Conservation (phyloP, 371 early-diverging fungal species). For the Haplosporangium sp. region DNA sequence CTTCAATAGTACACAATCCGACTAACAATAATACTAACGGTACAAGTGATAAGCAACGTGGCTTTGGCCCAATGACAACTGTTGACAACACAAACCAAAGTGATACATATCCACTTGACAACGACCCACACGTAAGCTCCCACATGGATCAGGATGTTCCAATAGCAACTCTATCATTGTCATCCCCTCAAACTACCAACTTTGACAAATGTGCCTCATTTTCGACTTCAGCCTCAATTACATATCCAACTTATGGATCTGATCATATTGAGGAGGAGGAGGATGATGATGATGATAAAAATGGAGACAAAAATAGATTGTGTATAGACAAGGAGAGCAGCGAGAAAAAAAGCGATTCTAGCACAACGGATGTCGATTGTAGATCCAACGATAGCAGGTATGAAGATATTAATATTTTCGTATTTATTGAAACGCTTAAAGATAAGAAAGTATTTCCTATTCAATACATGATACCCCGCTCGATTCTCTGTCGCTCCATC, state of each 20-base stretch:
- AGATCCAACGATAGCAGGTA: neutral
- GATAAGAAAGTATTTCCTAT: neutral
- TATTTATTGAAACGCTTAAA: neutral
- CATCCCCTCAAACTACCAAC: conserved; percentile 10
- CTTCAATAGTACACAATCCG: neutral
- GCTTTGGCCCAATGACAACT: neutral
- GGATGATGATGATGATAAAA: neutral
- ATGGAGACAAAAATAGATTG: neutral
- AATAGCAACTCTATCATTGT: conserved; percentile 13
- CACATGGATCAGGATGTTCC: conserved; percentile 4
- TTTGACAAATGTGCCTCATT: neutral
- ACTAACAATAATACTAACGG: conserved; percentile 5
- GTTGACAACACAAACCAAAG: conserved; percentile 11
- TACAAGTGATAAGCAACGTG: conserved; percentile 10
- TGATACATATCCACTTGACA: conserved; percentile 8
- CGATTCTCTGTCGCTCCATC: neutral
- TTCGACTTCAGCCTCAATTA: neutral
- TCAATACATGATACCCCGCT: neutral
- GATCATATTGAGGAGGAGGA: neutral
- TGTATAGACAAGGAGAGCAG: neutral
- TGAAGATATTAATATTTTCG: neutral
- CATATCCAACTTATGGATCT: neutral
- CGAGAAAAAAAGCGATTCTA: too few species aligned
- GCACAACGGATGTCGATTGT: neutral
- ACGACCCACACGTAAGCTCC: neutral